These are phyloP conservation scores for Tuber calosporum DNA, from an alignment of 495 filamentous ascomycete species.

Conservation along the genomic window DNA sequence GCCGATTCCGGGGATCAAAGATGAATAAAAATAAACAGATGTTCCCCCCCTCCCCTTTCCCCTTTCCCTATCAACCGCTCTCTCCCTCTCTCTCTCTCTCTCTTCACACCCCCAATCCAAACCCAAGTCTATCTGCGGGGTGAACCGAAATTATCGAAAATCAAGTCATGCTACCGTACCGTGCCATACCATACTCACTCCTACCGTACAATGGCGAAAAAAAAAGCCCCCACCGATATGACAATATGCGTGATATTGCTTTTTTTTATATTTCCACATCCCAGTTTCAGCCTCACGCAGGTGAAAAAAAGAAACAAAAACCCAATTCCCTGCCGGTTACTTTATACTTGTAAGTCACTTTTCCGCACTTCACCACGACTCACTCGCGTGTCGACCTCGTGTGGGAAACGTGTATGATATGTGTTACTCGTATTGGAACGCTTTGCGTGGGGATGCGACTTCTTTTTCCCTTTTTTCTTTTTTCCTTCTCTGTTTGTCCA, in stretches of 20 bases:
- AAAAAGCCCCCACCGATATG: no score
- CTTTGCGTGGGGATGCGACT: not conserved
- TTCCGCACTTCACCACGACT: not conserved
- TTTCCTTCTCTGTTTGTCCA: no score
- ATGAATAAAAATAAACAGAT: not conserved
- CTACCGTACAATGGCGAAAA: no score
- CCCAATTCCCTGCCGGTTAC: not conserved
- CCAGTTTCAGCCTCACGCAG: not conserved
- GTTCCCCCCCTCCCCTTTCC: not conserved
- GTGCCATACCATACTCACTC: no score
- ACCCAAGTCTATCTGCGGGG: no score
- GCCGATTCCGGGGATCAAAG: not conserved
- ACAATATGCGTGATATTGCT: not conserved
- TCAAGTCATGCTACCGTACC: no score
- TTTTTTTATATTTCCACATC: not conserved
- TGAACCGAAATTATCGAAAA: not conserved
- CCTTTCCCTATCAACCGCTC: not conserved
- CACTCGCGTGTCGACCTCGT: not conserved
- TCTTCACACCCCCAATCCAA: not conserved
- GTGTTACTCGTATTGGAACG: not conserved
- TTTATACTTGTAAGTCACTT: no score
- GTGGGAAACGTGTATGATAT: constrained; percentile 3
- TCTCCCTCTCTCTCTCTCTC: not conserved
- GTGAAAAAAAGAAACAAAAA: no score
- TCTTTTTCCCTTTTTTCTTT: no score